Percentiles rank a stretch among this genome's conserved stretches.
These are phyloP conservation scores for Arctium minus DNA, from an alignment of 129 eudicot genomes.

Conservation along the genomic window DNA sequence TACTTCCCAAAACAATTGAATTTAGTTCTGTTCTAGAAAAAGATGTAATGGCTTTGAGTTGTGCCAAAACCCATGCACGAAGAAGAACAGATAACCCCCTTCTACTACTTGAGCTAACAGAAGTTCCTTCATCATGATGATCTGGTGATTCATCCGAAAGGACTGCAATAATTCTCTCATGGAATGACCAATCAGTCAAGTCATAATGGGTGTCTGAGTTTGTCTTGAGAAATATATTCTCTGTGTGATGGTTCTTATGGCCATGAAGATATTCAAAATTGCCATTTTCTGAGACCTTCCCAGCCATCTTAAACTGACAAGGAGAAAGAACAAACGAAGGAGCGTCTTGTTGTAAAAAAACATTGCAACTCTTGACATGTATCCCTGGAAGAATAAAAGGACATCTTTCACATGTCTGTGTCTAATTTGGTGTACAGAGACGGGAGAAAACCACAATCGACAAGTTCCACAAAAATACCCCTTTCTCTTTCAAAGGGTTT, in stretches of 20 bases:
- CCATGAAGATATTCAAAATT: conserved; percentile 36
- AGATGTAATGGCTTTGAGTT: conserved; percentile 46
- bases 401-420: not conserved
- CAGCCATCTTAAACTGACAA: conserved; percentile 51
- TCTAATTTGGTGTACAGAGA: not conserved
- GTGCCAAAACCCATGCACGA: conserved; percentile 65
- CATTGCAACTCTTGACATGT: conserved; percentile 49
- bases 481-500: not conserved
- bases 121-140: conserved; percentile 37
- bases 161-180: conserved; percentile 47
- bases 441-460: not conserved
- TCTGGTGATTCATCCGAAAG: conserved; percentile 37
- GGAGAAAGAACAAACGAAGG: conserved; percentile 65
- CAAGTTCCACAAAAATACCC: not conserved
- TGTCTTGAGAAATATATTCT: conserved; percentile 23
- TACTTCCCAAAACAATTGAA: conserved; percentile 71
- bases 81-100: conserved; percentile 45
- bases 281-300: conserved; percentile 38
- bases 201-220: conserved; percentile 45
- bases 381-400: conserved; percentile 59
- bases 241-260: conserved; percentile 21
- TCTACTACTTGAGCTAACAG: conserved; percentile 24
- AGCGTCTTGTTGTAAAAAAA: conserved; percentile 46
- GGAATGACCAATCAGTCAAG: conserved; percentile 50
- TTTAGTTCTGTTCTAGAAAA: conserved; percentile 40